Evolutionary conservation across 495 filamentous ascomycete species (phyloP).

Genomic region (Podospora pseudoanserina): DNA sequence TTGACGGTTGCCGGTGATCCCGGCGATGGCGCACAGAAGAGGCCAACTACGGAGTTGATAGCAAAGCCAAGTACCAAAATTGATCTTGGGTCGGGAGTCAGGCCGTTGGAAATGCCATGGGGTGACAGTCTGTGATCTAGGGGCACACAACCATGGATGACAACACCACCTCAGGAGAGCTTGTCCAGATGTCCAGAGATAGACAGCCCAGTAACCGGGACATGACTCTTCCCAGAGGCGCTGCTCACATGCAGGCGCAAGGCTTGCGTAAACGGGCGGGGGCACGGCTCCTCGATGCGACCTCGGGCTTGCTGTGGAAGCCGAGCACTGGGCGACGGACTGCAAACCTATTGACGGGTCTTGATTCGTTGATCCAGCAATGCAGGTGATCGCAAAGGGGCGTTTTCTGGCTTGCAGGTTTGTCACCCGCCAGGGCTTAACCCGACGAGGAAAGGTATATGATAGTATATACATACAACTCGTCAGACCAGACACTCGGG

Average conservation of each 20-base stretch:
- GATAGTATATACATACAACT: neutral
- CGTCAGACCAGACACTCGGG: neutral
- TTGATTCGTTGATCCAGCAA: slow-evolving; percentile 11
- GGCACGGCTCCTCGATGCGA: neutral
- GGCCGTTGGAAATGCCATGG: neutral
- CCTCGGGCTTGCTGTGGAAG: neutral
- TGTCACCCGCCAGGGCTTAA: neutral
- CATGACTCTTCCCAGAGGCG: neutral
- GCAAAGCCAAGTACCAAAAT: neutral
- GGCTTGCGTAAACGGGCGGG: neutral
- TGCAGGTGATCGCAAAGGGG: slow-evolving; percentile 18
- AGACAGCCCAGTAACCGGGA: neutral
- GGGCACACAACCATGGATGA: neutral
- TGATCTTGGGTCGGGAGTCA: neutral
- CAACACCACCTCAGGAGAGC: neutral
- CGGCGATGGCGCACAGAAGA: neutral
- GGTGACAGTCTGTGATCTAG: neutral
- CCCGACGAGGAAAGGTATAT: neutral
- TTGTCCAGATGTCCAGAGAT: neutral
- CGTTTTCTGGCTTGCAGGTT: slow-evolving; percentile 12
- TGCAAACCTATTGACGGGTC: neutral
- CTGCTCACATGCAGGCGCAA: neutral
- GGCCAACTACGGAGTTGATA: neutral
- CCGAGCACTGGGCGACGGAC: neutral
- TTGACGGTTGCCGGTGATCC: neutral